Evolutionary conservation across 1,139 yeast species (phyloP).

Genomic region (Yamadazyma pseudoaaseri): DNA sequence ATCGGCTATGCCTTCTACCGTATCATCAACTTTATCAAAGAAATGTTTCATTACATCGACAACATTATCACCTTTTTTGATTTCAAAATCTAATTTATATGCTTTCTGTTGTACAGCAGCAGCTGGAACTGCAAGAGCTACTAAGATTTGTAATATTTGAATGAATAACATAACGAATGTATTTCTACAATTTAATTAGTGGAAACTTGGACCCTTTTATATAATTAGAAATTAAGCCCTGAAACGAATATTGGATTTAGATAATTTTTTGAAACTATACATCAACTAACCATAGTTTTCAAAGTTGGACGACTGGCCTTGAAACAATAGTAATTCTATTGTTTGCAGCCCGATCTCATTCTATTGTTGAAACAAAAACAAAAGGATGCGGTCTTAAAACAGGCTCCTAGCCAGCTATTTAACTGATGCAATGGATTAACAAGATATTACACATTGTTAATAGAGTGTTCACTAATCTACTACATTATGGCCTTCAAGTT

Average conservation of each 20-base stretch:
- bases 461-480: too few relatives aligned
- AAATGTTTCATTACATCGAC: slow-evolving; percentile 18
- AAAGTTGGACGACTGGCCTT: too few relatives aligned
- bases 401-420: background rate
- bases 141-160: slow-evolving; percentile 15
- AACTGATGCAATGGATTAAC: too few relatives aligned
- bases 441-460: too few relatives aligned
- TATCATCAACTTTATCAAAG: slow-evolving; percentile 7
- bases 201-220: background rate
- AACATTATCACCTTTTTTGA: slow-evolving; percentile 24
- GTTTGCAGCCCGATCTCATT: slow-evolving; percentile 3
- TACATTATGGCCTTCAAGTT: too few relatives aligned
- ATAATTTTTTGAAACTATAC: too few relatives aligned
- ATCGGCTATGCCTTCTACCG: slow-evolving; percentile 2
- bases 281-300: too few relatives aligned
- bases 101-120: slow-evolving; percentile 21
- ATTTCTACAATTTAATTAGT: background rate
- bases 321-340: slow-evolving; percentile 1
- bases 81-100: slow-evolving; percentile 25
- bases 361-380: slow-evolving; percentile 2
- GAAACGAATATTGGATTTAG: too few relatives aligned
- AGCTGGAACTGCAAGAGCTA: slow-evolving; percentile 13
- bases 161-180: slow-evolving; percentile 12
- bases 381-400: slow-evolving; percentile 1
- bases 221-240: too few relatives aligned